Base-by-base conservation (phyloP, 371 early-diverging fungal genomes). In the Mucor indicus region DNA sequence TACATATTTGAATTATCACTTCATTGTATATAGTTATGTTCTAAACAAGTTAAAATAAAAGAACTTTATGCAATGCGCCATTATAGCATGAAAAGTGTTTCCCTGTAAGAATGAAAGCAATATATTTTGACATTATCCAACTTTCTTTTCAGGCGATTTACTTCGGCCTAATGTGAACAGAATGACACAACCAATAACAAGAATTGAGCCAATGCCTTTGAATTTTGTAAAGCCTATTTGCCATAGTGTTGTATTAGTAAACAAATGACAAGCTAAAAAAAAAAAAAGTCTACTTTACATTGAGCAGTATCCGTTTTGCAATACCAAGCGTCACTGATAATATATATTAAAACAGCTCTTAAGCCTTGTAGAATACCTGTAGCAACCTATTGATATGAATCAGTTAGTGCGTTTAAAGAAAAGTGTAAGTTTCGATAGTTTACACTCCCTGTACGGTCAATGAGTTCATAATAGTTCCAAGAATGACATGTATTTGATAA, bases 301-400 rank as follows among this genome's bases (percentile, higher is more conserved):
- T 90, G 90, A 5, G 75, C 78, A 7, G 62, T 51, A 40, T 89
- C 88, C 29, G 53, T 49, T 7, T 60, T 47, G 65, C 90, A 90
- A 59, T 76, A 90, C 65, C 85, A 72, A 8, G 67, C 48, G 55
- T 86, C 82, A 52, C 83, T 83, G 35, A 88, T 57, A 9, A 64
- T 79, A 67, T 88, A 87, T 3, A 90, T 86, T 30, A 84, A 45
- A 20, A 88, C 82, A 1, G 90, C 87, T 23, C 89, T 67, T 13
- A 90, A 47, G 0, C 85, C 86, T 66, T 87, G 86, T 41, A 90
- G 52, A 46, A 88, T 78, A 15, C 88, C 84, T 12, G 77, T 77
- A 0, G 84, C 81, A 12, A 83, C 76, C 64, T 74, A 63, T n/a
- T 44, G 24, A 41, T 16, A 6, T 12, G 8, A 29, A 8, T 29